phyloP scores from a whole-genome alignment of 495 filamentous ascomycete species.

The Neurospora sp. region DNA sequence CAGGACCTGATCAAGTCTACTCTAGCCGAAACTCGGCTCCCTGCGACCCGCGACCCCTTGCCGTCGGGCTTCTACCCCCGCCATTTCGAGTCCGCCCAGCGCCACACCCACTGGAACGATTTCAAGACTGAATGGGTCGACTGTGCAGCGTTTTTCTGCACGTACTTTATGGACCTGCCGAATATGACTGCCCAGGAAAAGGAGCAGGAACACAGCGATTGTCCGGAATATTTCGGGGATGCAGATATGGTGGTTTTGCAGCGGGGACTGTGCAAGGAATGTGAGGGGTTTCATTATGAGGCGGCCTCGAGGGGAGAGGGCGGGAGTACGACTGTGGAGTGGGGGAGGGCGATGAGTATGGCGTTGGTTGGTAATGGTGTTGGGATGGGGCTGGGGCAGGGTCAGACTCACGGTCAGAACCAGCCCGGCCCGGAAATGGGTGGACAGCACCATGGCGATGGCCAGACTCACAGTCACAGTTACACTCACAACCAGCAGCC shows the following conservation, averaged over 20 bases:
- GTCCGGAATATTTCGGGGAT: not conserved
- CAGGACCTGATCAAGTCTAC: rapidly evolving
- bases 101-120: not conserved
- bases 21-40: not conserved
- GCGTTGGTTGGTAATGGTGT: not conserved
- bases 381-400: not conserved
- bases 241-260: not conserved
- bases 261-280: not conserved
- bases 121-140: not conserved
- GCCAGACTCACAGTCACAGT: not conserved
- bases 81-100: not conserved
- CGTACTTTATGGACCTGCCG: not conserved
- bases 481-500: not conserved
- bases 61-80: not conserved
- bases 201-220: not conserved
- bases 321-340: not conserved
- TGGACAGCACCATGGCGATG: not conserved
- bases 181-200: not conserved
- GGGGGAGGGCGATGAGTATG: not conserved
- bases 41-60: not conserved
- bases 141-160: not conserved
- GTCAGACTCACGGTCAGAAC: not conserved
- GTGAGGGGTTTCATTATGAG: not conserved
- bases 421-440: not conserved
- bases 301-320: not conserved